Base-by-base conservation (phyloP, 2,329 filamentous ascomycete species). In the Beauveria asiatica region DNA sequence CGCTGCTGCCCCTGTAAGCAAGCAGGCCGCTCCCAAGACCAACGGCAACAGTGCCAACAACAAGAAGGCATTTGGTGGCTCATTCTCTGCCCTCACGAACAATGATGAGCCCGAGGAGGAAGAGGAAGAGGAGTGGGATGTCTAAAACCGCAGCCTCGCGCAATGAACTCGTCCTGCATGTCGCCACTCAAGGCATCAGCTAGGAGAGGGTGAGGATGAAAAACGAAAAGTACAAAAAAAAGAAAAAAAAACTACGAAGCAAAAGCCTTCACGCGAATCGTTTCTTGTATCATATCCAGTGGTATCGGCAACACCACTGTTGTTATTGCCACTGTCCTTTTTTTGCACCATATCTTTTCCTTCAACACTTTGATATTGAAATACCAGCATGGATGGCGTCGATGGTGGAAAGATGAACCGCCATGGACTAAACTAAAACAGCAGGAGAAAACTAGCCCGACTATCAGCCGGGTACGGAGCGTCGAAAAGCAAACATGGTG, bases 101-200 rank as follows among this genome's bases (percentile, higher is more conserved):
- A 73, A 74, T 61, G 73, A 78, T 45, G 73, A 74, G 44, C 75
- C 76, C 17, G 75, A 76, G 13, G 74, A 77, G 49, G 70, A 74
- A 60, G 70, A 74, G 61, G 75, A 79, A 64, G 73, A 76, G 63
- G 80, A 82, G 67, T 82, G 80, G 80, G 79, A 82, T 57, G 79
- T 82, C 59, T 81, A 72, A 72, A 21, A 48, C 39, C n/a, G 6
- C n/a, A 11, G 33, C 21, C 25, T n/a, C n/a, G 13, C 45, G 13
- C 41, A 48, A 37, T 46, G 41, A 16, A 46, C 21, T 11, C 9
- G 3, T 16, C 9, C 23, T 19, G 30, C 46, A 17, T 16, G 37
- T n/a, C 25, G 11, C 25, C 16, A 19, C 19, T 9, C 13, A 42
- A 50, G 5, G 33, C 37, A 10, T 21, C 7, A 17, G 21, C 33